Base-by-base conservation (phyloP, 106 monocot species). In the Dendrobium nobile region DNA sequence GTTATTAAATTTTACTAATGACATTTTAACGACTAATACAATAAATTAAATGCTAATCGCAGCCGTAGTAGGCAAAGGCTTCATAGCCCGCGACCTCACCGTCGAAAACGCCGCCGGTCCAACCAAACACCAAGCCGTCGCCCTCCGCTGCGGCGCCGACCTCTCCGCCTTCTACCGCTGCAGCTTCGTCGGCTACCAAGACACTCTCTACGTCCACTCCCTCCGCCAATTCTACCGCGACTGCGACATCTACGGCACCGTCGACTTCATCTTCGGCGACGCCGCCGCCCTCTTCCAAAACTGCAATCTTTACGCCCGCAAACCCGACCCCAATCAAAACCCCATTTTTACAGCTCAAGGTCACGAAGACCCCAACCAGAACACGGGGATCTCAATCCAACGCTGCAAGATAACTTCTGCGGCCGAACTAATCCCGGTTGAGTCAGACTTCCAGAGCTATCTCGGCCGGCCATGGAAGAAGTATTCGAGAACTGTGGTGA, bases 141-240 rank as follows among this genome's bases (percentile, higher is more conserved):
- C 93, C 9, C 80, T 93, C 27, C 67, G 91, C 18, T 75, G 48
- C 56, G 82, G 84, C 64, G 56, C 91, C 10, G 91, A 93, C 85
- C 85, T 91, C 54, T 93, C 91, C 9, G 91, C 79, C 44, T 93
- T 91, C 88, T 91, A 93, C 84, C 75, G 83, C 2, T 93, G 93
- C 86, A 90, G 91, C 79, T 89, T 93, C 84, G 88, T 91, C 0
- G 93, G 91, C n/a, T 93, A 93, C 83, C 92, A 93, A 74, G 92
- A 92, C 37, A 37, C 37, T 37, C 37, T 37, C 37, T 37, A 37
- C 37, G 37, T 37, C 37, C 37, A 37, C 37, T 37, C 37, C 37
- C 37, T 37, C 37, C 37, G 37, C 37, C 37, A 37, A 37, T 37
- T 37, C 37, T 37, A 37, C 37, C 37, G 37, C 37, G 37, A 37